Percentiles rank a stretch among this genome's conserved stretches.
These are phyloP conservation scores for Escovopsis weberi DNA, from an alignment of 2,329 filamentous ascomycete species.

Conservation along the genomic window DNA sequence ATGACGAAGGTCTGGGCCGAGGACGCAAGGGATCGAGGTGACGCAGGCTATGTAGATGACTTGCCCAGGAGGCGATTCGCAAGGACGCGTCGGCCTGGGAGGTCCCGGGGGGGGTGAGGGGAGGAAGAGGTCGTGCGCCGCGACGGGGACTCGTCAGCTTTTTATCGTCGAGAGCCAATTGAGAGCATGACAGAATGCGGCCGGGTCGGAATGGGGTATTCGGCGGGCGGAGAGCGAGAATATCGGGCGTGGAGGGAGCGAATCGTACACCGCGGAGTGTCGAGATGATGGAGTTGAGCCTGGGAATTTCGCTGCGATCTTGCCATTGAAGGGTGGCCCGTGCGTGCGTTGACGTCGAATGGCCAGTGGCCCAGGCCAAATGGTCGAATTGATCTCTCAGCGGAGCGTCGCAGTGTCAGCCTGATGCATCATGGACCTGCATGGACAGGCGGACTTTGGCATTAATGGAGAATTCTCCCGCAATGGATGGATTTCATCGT, in stretches of 20 bases:
- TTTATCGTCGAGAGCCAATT: not conserved
- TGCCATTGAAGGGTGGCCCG: not conserved
- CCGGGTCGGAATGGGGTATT: not conserved
- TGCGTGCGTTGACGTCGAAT: constrained; percentile 1
- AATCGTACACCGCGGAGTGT: too few species aligned
- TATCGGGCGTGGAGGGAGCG: too few species aligned
- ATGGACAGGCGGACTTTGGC: too few species aligned
- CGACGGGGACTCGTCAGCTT: not conserved
- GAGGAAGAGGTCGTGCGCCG: not conserved
- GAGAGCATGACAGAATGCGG: not conserved
- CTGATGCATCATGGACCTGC: too few species aligned
- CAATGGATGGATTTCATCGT: too few species aligned
- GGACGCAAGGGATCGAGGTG: constrained; percentile 4
- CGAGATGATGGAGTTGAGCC: not conserved
- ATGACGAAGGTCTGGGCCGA: constrained; percentile 17
- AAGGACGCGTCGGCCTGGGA: not conserved
- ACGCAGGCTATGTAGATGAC: not conserved
- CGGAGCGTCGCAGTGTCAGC: too few species aligned
- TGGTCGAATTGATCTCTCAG: constrained; percentile 3
- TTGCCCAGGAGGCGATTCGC: not conserved
- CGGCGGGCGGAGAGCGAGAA: too few species aligned
- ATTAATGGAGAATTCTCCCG: too few species aligned
- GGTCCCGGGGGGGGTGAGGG: too few species aligned
- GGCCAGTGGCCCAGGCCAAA: not conserved
- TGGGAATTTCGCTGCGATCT: not conserved